Percentiles rank a stretch among this genome's conserved stretches.
Evolutionary conservation across 73 alveolate genomes (phyloP).

Genomic region (Durusdinium trenchii): DNA sequence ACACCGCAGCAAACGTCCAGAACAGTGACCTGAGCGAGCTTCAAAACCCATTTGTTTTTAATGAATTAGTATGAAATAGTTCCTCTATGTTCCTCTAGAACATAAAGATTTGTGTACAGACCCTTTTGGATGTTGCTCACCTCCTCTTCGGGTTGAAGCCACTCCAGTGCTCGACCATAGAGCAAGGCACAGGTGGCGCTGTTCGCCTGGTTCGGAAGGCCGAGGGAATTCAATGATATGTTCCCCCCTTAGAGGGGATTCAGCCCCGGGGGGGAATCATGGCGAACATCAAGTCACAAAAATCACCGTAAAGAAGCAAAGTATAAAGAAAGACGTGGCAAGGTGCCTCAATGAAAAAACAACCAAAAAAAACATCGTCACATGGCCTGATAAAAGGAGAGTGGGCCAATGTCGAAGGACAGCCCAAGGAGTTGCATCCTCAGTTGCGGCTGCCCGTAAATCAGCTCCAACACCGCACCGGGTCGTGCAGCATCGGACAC

Average conservation of each 20-base stretch:
- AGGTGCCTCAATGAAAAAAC: no score
- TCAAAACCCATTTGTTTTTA: neutral
- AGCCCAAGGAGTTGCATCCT: constrained; percentile 65
- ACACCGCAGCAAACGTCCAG: constrained; percentile 94
- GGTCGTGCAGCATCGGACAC: constrained; percentile 86
- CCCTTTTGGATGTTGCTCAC: neutral
- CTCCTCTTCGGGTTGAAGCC: constrained; percentile 58
- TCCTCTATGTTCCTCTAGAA: no score
- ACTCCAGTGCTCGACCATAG: constrained; percentile 70
- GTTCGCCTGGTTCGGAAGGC: constrained; percentile 76
- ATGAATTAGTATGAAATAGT: no score
- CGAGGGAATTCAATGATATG: no score
- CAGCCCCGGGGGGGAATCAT: no score
- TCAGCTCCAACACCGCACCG: constrained; percentile 41
- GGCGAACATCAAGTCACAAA: no score
- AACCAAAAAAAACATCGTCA: no score
- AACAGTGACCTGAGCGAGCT: constrained; percentile 18
- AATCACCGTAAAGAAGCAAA: no score
- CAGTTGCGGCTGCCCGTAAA: constrained; percentile 35
- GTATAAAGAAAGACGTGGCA: no score
- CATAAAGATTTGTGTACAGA: no score
- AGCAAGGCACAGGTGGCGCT: constrained; percentile 79
- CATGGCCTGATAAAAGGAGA: constrained; percentile 73
- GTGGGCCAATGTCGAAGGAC: constrained; percentile 60
- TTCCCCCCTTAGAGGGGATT: no score